phyloP scores from a whole-genome alignment of 768 basidiomycete species.

The Pulveroboletus ravenelii region DNA sequence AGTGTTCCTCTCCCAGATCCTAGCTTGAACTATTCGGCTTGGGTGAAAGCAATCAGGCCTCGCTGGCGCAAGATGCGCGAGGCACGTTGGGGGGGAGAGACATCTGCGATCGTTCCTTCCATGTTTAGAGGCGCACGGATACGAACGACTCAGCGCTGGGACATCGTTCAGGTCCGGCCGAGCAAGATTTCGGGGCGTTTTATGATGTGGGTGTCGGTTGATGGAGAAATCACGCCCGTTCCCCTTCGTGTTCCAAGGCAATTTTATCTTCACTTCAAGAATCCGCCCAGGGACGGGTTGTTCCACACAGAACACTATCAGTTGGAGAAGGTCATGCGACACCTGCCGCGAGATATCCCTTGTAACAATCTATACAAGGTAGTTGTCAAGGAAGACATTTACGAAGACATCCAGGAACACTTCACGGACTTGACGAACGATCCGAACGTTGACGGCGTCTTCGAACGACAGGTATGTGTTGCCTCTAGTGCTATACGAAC shows the following conservation, averaged over 20 bases:
- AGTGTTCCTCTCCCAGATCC: slow-evolving; percentile 57
- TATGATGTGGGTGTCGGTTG: slow-evolving; percentile 82
- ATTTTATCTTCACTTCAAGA: slow-evolving; percentile 90
- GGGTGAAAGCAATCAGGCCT: slow-evolving; percentile 71
- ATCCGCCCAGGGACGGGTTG: slow-evolving; percentile 53
- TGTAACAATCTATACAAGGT: slow-evolving; percentile 81
- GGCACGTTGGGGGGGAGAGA: slow-evolving; percentile 39
- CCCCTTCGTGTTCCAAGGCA: slow-evolving; percentile 84
- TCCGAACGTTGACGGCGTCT: slow-evolving; percentile 92
- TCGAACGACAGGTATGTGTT: slow-evolving; percentile 75
- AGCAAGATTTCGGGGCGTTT: slow-evolving; percentile 78
- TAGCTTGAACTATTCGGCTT: slow-evolving; percentile 60
- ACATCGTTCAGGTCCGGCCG: slow-evolving; percentile 84
- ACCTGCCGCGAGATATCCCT: slow-evolving; percentile 73
- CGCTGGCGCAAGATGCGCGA: slow-evolving; percentile 67
- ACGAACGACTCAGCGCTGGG: slow-evolving; percentile 73
- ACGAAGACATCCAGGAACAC: slow-evolving; percentile 80
- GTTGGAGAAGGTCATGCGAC: slow-evolving; percentile 67
- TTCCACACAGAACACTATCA: slow-evolving; percentile 70
- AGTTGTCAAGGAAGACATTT: slow-evolving; percentile 76
- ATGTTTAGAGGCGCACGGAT: slow-evolving; percentile 68
- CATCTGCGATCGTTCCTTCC: slow-evolving; percentile 50
- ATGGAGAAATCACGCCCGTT: slow-evolving; percentile 71
- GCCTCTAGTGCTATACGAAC: background rate
- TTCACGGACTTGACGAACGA: slow-evolving; percentile 92